Evolutionary conservation across 177 flowering plant species (phyloP), one percentile per base, ranked within the genome.

Genomic region (Vitis hybrid): DNA sequence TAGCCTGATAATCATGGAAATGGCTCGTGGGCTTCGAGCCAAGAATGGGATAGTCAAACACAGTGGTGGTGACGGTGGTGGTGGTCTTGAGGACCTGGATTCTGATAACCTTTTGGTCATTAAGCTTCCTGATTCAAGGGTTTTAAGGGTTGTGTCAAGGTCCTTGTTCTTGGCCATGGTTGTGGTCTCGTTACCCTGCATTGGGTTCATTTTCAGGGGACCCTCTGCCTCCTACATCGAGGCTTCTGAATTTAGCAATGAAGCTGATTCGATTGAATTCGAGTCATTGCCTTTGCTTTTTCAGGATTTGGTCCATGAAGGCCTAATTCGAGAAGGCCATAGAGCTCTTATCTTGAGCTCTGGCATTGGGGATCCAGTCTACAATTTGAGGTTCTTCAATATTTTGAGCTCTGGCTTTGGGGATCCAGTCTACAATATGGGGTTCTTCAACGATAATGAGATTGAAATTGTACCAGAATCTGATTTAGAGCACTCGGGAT

Each of bases 251-350:
- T 39, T 39, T 39, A 39, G 45, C 45, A 39, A 49, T 45, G 59
- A 14, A 7, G 20, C 56, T 56, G 70, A 39, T 18, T 20, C 65
- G 34, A 65, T 34, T 10, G 52, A 61, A 31, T 48, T 65, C 8
- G 71, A 66, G 3, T 19, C 67, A 15, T 72, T 85, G 75, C 69
- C 80, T 0, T 10, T 63, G 52, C 54, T 92, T 13, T 78, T 91
- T 70, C 83, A 53, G 3, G 94, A 91, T 72, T 70, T 93, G 63
- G 50, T 64, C 3, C 76, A 83, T 15, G 84, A 85, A 59, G 91
- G 95, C 22, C 80, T 88, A 0, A 14, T 88, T n/a, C 45, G 45
- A 7, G 8, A 39, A 39, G 45, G 45, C 45, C 45, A 77, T 50
- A 83, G 70, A 50, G 84, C 80, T 29, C 65, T 84, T 22, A 71